Conservation (phyloP, 768 basidiomycete species). For the Boletus rex-veris region DNA sequence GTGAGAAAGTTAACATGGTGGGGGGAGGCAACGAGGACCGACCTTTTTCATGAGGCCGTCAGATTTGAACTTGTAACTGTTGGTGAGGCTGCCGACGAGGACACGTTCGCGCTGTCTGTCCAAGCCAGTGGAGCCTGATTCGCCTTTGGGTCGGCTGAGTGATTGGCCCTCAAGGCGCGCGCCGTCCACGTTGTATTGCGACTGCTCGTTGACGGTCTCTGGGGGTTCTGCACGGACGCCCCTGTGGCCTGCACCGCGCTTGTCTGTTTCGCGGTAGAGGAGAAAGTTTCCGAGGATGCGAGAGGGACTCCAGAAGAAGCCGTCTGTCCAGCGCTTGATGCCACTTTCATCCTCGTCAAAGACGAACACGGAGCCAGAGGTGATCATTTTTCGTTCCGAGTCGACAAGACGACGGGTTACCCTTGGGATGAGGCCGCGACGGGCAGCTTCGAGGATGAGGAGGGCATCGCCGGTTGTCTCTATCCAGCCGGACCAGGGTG, state of each 20-base stretch:
- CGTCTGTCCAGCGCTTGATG: constrained; percentile 98
- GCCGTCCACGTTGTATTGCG: constrained; percentile 35
- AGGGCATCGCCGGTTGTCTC: constrained; percentile 93
- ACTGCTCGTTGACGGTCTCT: constrained; percentile 39
- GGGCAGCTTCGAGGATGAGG: constrained; percentile 93
- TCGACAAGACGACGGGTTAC: constrained; percentile 92
- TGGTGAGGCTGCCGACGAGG: constrained; percentile 87
- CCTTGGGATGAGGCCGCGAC: constrained; percentile 84
- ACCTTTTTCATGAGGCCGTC: constrained; percentile 99
- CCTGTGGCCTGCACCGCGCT: constrained; percentile 64
- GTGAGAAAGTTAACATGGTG: constrained; percentile 27
- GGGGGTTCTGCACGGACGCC: constrained; percentile 43
- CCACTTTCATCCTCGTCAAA: constrained; percentile 97
- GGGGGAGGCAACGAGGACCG: constrained; percentile 24
- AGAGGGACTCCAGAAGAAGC: constrained; percentile 93
- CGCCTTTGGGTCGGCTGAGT: constrained; percentile 64
- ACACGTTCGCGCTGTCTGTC: constrained; percentile 77
- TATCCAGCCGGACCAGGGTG: constrained; percentile 93
- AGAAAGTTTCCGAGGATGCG: constrained; percentile 93
- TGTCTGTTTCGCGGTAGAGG: constrained; percentile 92
- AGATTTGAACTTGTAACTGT: constrained; percentile 88
- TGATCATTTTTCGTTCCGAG: constrained; percentile 89
- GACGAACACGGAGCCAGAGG: constrained; percentile 91
- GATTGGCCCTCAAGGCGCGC: constrained; percentile 38
- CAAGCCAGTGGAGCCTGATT: constrained; percentile 42